Base-by-base conservation (phyloP, 495 filamentous ascomycete genomes). In the Xylaria venustula region DNA sequence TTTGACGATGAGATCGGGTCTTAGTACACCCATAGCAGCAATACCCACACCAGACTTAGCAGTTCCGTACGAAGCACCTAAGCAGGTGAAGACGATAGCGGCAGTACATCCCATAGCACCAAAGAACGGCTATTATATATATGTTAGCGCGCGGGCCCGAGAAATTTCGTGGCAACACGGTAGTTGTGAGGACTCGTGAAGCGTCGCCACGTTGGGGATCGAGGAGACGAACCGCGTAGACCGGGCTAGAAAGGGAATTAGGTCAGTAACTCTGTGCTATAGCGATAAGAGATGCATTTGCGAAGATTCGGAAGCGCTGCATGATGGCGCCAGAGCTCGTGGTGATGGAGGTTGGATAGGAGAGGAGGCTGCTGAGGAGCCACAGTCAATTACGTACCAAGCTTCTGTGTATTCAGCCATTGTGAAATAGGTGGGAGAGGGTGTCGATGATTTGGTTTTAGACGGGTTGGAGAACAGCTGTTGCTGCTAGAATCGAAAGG, bases 11-110 rank as follows among this genome's bases (percentile, higher is more conserved):
- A 99, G 81, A 76, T 99, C 94, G 72, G 94, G 94, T 73, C 94
- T 83, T 68, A 99, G 83, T 70, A 99, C 95, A 87, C 91, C 94
- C 90, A 97, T 97, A 67, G 91, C 89, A 71, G 91, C 91, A 72
- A 99, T 96, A 82, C 94, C 94, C 71, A 99, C 94, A 80, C 95
- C 94, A 67, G 95, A 92, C 87, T 99, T 99, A 69, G 94, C 94
- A 67, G 94, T 99, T 75, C 94, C 93, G 81, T 98, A 98, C 71
- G 93, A 92, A 68, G 93, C 93, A 70, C 93, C 93, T 68, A 98
- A 91, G 84, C 93, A 98, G 74, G 93, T 97, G 85, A 98, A 98
- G 69, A 97, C 91, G 75, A 98, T 97, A 75, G 94, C 90, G 64
- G 91, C 91, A 58, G 93, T 96, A 84, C 94, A 99, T 74, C 94